Evolutionary conservation across 495 filamentous ascomycete genomes (phyloP), one percentile per base, ranked within the genome.

Genomic region (Trichocladium antarcticum): DNA sequence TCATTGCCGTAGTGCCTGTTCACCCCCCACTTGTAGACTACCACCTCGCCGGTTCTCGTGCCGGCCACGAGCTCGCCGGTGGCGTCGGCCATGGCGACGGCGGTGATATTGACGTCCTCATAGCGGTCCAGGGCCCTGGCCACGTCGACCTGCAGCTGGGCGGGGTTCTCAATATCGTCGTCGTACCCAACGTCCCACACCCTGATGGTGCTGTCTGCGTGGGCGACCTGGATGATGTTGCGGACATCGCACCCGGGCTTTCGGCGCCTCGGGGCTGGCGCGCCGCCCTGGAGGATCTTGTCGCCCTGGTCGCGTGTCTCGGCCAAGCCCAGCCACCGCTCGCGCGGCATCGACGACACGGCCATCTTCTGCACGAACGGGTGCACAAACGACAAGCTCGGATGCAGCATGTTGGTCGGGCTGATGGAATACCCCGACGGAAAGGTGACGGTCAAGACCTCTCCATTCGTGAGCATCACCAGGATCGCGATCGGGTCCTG

Each of bases 111-210:
- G 7, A 95, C 73, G 37, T 84, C 80, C n/a, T 84, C 72, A n/a
- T 75, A 79, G 21, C 88, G 75, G 32, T 83, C 82, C 6, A 97
- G 71, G n/a, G 89, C 89, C 50, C 87, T 76, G 10, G 81, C 78
- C 21, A 95, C 65, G 62, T 98, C 90, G 2, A 93, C 78, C 67
- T 97, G 89, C 37, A 96, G 69, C 29, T 86, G 75, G 11, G 72
- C 72, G 21, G 77, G 72, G 58, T 97, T 97, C 66, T 97, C 92
- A 46, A 98, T 81, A 59, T 96, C 88, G 61, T 97, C 92, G 6
- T 77, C 83, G 55, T 90, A 80, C 0, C 93, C 93, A 22, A 81
- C 75, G 63, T 98, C 92, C 88, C 89, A 98, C 10, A 96, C 68
- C 6, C 87, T 73, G 9, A 97, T 67, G 0, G 82, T 92, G 32